Evolutionary conservation across 2,329 filamentous ascomycete genomes (phyloP).

Genomic region (Coniochaeta prunicola): DNA sequence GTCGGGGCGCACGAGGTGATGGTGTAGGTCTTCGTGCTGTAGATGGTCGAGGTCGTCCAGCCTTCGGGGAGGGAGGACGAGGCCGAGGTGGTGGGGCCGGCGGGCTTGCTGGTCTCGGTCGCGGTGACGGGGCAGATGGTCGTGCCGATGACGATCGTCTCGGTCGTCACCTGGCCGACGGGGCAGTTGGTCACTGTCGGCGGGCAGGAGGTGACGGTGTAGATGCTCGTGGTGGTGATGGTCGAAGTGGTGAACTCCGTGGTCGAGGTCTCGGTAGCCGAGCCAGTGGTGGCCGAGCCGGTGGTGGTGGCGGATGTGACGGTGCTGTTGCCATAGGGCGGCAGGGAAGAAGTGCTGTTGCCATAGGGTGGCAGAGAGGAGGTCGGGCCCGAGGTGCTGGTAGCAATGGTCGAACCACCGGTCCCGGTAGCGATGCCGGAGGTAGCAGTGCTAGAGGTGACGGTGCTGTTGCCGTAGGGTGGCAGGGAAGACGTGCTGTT

Average conservation of each 20-base stretch:
- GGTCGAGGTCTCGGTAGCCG: background rate
- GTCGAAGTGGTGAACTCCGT: background rate
- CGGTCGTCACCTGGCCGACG: constrained; percentile 16
- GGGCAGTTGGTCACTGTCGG: constrained; percentile 20
- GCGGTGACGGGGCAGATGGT: constrained; percentile 21
- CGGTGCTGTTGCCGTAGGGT: background rate
- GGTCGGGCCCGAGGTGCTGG: constrained; percentile 9
- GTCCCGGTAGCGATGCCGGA: background rate
- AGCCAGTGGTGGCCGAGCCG: background rate
- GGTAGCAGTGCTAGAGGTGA: constrained; percentile 1
- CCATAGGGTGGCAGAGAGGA: too few species aligned
- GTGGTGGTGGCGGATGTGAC: background rate
- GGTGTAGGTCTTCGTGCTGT: constrained; percentile 24
- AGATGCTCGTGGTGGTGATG: constrained; percentile 22
- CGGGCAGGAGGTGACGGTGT: constrained; percentile 23
- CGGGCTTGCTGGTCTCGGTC: constrained; percentile 3
- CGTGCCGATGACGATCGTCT: constrained; percentile 20
- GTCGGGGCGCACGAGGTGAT: constrained; percentile 23
- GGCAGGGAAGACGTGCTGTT: background rate
- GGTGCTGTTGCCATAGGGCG: background rate
- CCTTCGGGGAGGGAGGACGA: constrained; percentile 7
- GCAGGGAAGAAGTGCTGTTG: background rate
- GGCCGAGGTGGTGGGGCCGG: background rate
- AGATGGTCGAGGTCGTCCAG: constrained; percentile 19
- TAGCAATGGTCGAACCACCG: background rate